phyloP scores from a whole-genome alignment of 306 rosid genomes.

The Cyamopsis tetragonoloba region DNA sequence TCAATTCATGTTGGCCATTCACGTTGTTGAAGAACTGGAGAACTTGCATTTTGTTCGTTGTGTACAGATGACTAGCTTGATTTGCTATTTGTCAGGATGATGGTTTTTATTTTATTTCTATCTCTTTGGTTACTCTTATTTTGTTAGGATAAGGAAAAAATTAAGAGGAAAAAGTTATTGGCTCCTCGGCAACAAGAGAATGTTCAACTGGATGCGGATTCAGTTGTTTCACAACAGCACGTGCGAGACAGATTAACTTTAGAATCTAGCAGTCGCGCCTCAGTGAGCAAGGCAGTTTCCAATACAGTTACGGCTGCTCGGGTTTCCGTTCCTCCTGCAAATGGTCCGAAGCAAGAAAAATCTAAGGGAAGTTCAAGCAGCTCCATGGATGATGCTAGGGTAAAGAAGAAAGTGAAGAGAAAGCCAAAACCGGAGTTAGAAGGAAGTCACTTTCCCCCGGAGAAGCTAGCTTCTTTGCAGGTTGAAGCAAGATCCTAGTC shows the following conservation, averaged over 20 bases:
- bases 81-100: neutral
- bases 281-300: conserved; percentile 49
- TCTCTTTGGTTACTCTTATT: conserved; percentile 18
- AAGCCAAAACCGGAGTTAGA: conserved; percentile 61
- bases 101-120: neutral
- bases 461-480: conserved; percentile 43
- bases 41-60: neutral
- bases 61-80: conserved; percentile 4
- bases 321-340: conserved; percentile 39
- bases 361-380: conserved; percentile 54
- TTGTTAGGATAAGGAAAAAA: conserved; percentile 66
- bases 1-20: neutral
- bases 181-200: conserved; percentile 52
- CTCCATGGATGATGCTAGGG: conserved; percentile 53
- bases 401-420: conserved; percentile 62
- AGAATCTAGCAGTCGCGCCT: conserved; percentile 50
- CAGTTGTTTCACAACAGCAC: conserved; percentile 47
- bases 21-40: neutral
- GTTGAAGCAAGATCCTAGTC: conserved; percentile 60
- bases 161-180: conserved; percentile 66
- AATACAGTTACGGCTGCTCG: conserved; percentile 32
- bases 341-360: conserved; percentile 62
- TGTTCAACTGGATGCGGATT: conserved; percentile 41
- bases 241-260: conserved; percentile 49
- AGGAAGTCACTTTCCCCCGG: conserved; percentile 44